Base-by-base conservation (phyloP, 2,329 filamentous ascomycete genomes). In the Macrophomina phaseolina region DNA sequence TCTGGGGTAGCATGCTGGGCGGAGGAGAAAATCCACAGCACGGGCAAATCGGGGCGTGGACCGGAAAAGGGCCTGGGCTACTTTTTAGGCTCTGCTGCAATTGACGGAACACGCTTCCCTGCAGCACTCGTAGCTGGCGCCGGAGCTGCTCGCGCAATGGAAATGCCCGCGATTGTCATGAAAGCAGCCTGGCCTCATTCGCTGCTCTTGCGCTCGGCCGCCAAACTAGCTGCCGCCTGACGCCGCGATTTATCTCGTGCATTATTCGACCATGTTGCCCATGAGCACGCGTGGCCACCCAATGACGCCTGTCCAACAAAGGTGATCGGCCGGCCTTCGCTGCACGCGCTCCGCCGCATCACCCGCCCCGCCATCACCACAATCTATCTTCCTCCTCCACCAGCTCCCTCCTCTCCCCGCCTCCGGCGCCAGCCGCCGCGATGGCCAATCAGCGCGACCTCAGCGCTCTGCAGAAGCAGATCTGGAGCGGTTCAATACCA, bases 401-500 rank as follows among this genome's bases (percentile, higher is more conserved):
- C 34, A 9, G 11, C 42, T 45, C 12, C 48, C 36, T 34, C 6
- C 64, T 5, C 11, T 66, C 69, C 63, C 67, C 67, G 38, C 64
- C 42, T 66, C 55, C 64, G 30, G 66, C 38, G 67, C 67, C 68
- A 61, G 66, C 66, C 68, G 67, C 67, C 67, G 67, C 66, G 58
- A 68, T 68, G 65, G 52, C 38, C 52, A 70, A 56, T 62, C 70
- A 62, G 70, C 73, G 71, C 71, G 76, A 79, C 70, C 74, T 81
- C 65, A 73, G 73, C 68, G 73, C 70, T 63, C 74, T 85, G 60
- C 83, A 84, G 68, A 76, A 81, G 72, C 80, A 79, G 69, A 79
- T 89, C 70, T 90, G 87, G 87, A 78, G 83, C 67, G 87, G 87
- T 49, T 83, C 81, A 38, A 79, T 90, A 53, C 86, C 87, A 30